A percentile compares a stretch with the other conserved stretches of the same genome.
Conservation (phyloP, 2,329 filamentous ascomycete genomes). For the Cladosporium sphaerospermum region DNA sequence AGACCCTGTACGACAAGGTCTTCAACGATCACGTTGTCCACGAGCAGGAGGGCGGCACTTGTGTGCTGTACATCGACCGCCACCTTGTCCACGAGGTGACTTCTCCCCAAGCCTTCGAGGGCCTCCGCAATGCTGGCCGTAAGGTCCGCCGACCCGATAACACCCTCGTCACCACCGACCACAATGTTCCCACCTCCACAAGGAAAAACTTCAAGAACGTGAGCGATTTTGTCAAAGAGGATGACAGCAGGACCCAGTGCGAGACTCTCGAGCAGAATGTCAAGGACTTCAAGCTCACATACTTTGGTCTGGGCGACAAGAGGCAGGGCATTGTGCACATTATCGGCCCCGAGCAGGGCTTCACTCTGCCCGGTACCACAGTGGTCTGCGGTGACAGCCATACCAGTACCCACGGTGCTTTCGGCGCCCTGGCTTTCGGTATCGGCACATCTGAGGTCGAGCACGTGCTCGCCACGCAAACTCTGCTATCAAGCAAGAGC, state of each 20-base stretch:
- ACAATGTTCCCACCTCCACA: constrained; percentile 90
- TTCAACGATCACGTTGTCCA: constrained; percentile 91
- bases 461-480: constrained; percentile 95
- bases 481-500: constrained; percentile 85
- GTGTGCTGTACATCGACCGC: constrained; percentile 89
- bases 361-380: constrained; percentile 93
- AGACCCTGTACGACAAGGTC: constrained; percentile 79
- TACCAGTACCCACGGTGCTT: constrained; percentile 95
- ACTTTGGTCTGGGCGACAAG: constrained; percentile 94
- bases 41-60: constrained; percentile 87
- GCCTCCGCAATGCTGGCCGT: constrained; percentile 80
- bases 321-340: constrained; percentile 98
- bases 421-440: constrained; percentile 88
- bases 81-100: constrained; percentile 98
- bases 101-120: constrained; percentile 97
- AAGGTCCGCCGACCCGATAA: constrained; percentile 90
- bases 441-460: constrained; percentile 98
- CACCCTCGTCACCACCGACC: constrained; percentile 92
- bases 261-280: constrained; percentile 96
- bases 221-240: constrained; percentile 87
- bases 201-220: constrained; percentile 92
- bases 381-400: constrained; percentile 97
- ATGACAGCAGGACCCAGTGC: constrained; percentile 88
- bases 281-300: constrained; percentile 91
- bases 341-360: constrained; percentile 96